Evolutionary conservation across 116 monocot species (phyloP), one percentile per base, ranked within the genome.

Genomic region (Cymodocea nodosa): DNA sequence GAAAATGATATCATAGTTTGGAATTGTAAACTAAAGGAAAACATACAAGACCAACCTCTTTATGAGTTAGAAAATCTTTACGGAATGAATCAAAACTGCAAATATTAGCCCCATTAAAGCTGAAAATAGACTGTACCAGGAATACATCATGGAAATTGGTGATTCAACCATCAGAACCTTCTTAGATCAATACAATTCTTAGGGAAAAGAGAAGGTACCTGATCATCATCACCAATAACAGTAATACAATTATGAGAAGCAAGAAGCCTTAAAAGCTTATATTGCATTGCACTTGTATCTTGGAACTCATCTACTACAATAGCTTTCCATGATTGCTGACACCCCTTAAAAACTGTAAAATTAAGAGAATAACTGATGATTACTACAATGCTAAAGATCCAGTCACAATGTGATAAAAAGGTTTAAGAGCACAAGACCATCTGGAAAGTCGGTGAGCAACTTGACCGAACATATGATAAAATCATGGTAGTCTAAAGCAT

Each of bases 241-340:
- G 94, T 90, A 9, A 95, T 63, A 58, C 65, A 75, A 65, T 80
- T 79, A 59, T 90, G 94, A 71, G 90, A 90, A 35, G 84, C 82
- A 68, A 95, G 76, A 59, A 79, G 62, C 66, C 59, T 83, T 67
- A 95, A 77, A 68, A 95, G 79, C 50, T 35, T 64, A 79, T 90
- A 95, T 61, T 95, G 94, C 90, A 90, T 95, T 52, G 85, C 81
- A 78, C 90, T 95, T 50, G 94, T 95, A 66, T 95, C 94, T 71
- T 95, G 94, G 83, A 95, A 95, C 75, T 95, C 94, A 83, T 95
- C 94, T 30, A 95, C 87, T 20, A 95, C 83, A 52, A 95, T 81
- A 34, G 94, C 90, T 68, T 82, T 84, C 94, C 94, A 95, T 66
- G 39, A 79, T 36, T 80, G 70, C 63, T 73, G 59, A 66, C 90